phyloP scores from a whole-genome alignment of 2,329 filamentous ascomycete species.

The Bipolaris zeicola region DNA sequence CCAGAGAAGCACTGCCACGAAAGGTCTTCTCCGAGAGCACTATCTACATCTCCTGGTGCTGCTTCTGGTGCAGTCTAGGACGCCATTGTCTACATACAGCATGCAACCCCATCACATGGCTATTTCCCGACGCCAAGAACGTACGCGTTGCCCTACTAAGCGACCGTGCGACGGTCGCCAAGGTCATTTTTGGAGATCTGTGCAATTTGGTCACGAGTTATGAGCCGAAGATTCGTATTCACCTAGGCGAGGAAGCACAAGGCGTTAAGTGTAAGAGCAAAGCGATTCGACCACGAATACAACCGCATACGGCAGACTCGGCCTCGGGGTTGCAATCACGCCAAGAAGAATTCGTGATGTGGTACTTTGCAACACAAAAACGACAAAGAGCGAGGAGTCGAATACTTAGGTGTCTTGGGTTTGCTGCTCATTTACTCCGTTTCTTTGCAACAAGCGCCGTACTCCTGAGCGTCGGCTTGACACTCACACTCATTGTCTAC shows the following conservation, averaged over 20 bases:
- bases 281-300: not conserved
- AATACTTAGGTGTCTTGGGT: not conserved
- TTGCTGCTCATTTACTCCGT: constrained; percentile 1
- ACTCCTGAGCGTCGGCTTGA: not conserved
- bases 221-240: constrained; percentile 9
- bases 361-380: constrained; percentile 6
- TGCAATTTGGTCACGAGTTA: constrained; percentile 2
- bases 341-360: constrained; percentile 1
- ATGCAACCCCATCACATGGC: not conserved
- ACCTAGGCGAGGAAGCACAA: not conserved
- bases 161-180: constrained; percentile 2
- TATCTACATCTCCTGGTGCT: constrained; percentile 11
- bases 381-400: constrained; percentile 1
- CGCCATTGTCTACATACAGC: not conserved
- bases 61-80: constrained; percentile 15
- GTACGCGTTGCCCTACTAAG: not conserved
- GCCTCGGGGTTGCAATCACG: not conserved
- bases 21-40: constrained; percentile 6
- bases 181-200: constrained; percentile 1
- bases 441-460: not conserved
- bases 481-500: not conserved
- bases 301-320: not conserved
- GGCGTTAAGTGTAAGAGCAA: not conserved
- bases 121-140: constrained; percentile 3
- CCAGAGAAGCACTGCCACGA: constrained; percentile 7